Conservation (phyloP, 129 eudicot genomes). For the Apium graveolens region DNA sequence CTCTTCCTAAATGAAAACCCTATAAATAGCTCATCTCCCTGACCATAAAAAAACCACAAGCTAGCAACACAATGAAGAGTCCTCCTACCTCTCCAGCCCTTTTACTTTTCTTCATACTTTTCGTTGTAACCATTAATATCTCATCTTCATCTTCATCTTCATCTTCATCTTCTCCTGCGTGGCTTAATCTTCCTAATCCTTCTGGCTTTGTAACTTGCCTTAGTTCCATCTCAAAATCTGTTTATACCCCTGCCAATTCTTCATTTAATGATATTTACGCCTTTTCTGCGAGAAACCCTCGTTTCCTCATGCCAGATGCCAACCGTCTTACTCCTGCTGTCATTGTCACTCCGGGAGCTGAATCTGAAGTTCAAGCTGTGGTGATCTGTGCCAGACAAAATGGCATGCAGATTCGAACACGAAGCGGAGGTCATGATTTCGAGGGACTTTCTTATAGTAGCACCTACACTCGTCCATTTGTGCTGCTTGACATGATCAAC, state of each 20-base stretch:
- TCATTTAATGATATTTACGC: not conserved
- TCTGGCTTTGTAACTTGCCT: not conserved
- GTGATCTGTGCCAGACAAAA: not conserved
- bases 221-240: not conserved
- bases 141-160: too few relatives aligned
- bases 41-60: not conserved
- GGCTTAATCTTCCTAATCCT: not conserved
- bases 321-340: constrained; percentile 1
- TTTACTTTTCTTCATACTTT: not conserved
- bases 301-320: not conserved
- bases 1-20: not conserved
- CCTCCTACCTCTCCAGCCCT: not conserved
- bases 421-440: constrained; percentile 7
- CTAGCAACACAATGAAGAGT: not conserved
- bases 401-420: not conserved
- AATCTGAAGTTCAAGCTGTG: not conserved
- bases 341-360: not conserved
- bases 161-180: not conserved
- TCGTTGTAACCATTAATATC: not conserved
- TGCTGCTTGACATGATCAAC: not conserved
- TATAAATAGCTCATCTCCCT: not conserved
- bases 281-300: not conserved
- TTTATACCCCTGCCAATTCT: not conserved
- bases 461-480: not conserved
- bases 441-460: constrained; percentile 7